These are phyloP conservation scores for Annona squamosa DNA, from an alignment of 164 flowering plant species.

Conservation along the genomic window DNA sequence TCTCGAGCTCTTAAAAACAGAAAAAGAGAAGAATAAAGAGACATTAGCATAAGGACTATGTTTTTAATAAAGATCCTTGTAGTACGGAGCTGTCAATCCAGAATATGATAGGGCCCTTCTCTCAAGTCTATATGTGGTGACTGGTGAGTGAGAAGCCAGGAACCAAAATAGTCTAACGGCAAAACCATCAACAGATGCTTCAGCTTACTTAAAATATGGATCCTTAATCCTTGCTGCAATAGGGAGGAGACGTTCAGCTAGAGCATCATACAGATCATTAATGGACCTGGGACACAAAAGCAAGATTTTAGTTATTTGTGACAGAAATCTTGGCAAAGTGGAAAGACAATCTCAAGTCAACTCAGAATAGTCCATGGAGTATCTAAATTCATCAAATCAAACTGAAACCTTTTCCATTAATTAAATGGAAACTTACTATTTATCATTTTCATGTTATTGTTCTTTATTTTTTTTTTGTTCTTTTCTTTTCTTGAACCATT, in stretches of 20 bases:
- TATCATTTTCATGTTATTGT: too few relatives aligned
- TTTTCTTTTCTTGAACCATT: too few relatives aligned
- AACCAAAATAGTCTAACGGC: too few relatives aligned
- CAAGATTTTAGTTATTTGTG: constrained; percentile 1
- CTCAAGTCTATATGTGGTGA: background rate
- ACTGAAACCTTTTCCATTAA: background rate
- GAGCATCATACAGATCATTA: constrained; percentile 68
- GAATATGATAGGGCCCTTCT: background rate
- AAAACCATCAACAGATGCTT: background rate
- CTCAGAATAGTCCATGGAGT: background rate
- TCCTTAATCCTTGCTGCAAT: constrained; percentile 42
- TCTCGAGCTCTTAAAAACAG: too few relatives aligned
- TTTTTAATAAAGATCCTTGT: too few relatives aligned
- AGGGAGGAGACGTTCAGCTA: constrained; percentile 65
- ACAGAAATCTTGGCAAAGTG: background rate
- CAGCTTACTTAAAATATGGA: constrained; percentile 58
- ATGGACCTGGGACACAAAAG: constrained; percentile 37
- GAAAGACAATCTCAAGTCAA: background rate
- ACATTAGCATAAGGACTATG: too few relatives aligned
- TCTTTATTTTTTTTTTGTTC: too few relatives aligned
- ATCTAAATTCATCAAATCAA: background rate
- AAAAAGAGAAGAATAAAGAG: too few relatives aligned
- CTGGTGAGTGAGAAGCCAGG: background rate
- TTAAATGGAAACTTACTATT: too few relatives aligned
- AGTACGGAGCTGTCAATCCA: background rate